Conservation (phyloP, 257 asterid species). For the Solanum okadae region DNA sequence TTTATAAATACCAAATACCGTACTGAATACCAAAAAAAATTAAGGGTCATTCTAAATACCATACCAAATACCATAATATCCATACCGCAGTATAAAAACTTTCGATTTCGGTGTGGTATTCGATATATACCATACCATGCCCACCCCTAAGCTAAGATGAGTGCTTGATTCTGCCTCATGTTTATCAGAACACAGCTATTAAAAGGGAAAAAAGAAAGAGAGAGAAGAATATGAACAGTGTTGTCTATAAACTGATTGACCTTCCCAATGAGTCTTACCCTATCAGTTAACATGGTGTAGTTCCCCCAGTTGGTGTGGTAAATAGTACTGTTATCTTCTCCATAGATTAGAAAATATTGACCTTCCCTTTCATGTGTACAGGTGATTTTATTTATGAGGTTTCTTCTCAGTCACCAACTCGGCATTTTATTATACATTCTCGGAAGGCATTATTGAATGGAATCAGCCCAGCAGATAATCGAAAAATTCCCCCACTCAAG, state of each 20-base stretch:
- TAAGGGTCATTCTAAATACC: no score
- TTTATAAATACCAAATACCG: no score
- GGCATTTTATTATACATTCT: conserved; percentile 89
- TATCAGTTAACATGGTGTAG: neutral
- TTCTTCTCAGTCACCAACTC: conserved; percentile 85
- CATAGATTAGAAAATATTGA: neutral
- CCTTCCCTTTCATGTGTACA: conserved; percentile 25
- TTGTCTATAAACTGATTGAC: neutral
- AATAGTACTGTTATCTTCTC: neutral
- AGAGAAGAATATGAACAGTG: neutral
- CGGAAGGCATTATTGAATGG: conserved; percentile 95
- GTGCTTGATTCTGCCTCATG: neutral
- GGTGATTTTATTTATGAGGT: conserved; percentile 92
- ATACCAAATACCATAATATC: no score
- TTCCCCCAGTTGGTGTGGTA: neutral
- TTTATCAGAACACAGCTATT: neutral
- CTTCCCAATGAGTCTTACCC: neutral
- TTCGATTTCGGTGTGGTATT: no score
- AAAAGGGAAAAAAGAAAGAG: neutral
- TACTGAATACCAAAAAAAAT: no score
- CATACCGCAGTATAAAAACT: no score
- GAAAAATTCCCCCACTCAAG: conserved; percentile 90
- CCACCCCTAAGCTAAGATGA: neutral
- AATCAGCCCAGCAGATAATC: conserved; percentile 84
- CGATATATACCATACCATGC: no score